Evolutionary conservation across 495 filamentous ascomycete genomes (phyloP).

Genomic region (Penicillium manginii): DNA sequence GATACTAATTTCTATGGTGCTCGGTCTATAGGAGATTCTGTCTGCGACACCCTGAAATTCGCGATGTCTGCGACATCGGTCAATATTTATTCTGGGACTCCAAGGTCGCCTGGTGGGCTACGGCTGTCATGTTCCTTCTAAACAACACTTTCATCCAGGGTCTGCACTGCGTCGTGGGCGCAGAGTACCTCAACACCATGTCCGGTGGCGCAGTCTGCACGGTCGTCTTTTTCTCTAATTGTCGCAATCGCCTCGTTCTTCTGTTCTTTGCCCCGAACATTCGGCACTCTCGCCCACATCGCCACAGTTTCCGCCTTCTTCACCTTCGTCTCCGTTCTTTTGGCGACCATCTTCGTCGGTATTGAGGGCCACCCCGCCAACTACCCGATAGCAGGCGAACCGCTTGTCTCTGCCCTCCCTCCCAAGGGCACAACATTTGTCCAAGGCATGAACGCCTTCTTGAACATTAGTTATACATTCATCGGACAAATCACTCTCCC

Average conservation of each 20-base stretch:
- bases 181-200: slow-evolving; percentile 87
- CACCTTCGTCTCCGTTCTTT: slow-evolving; percentile 82
- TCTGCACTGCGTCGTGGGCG: slow-evolving; percentile 76
- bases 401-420: slow-evolving; percentile 66
- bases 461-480: slow-evolving; percentile 92
- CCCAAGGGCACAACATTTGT: slow-evolving; percentile 77
- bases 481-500: slow-evolving; percentile 92
- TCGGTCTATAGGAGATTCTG: slow-evolving; percentile 70
- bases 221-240: slow-evolving; percentile 74
- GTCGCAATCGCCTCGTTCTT: slow-evolving; percentile 71
- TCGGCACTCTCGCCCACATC: slow-evolving; percentile 72
- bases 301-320: slow-evolving; percentile 77
- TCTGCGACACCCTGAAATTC: slow-evolving; percentile 81
- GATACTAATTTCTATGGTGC: slow-evolving; percentile 5
- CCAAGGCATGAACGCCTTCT: slow-evolving; percentile 75
- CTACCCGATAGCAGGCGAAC: slow-evolving; percentile 60
- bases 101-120: slow-evolving; percentile 79
- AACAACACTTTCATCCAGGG: slow-evolving; percentile 92
- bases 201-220: slow-evolving; percentile 67
- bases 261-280: slow-evolving; percentile 81
- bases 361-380: slow-evolving; percentile 69
- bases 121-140: slow-evolving; percentile 84
- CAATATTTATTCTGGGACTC: slow-evolving; percentile 85
- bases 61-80: slow-evolving; percentile 89
- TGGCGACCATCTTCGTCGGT: slow-evolving; percentile 78